Conservation (phyloP, 1,284 basidiomycete species). For the Cryptococcus sp. region DNA sequence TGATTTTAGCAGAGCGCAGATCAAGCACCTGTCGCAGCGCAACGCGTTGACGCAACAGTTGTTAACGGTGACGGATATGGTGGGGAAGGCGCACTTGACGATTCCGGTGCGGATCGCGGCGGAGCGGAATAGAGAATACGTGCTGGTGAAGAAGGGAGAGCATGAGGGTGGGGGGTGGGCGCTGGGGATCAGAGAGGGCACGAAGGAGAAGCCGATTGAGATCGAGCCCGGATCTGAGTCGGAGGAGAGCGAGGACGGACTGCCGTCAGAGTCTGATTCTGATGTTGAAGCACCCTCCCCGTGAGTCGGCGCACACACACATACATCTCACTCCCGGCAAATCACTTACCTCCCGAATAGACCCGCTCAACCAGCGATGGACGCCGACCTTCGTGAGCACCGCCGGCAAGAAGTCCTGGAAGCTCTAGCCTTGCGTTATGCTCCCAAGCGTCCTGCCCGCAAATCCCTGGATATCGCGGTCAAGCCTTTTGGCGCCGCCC, state of each 20-base stretch:
- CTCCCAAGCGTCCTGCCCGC: slow-evolving; percentile 51
- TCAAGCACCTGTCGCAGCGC: slow-evolving; percentile 80
- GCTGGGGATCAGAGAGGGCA: slow-evolving; percentile 78
- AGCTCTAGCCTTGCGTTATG: slow-evolving; percentile 60
- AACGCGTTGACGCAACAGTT: slow-evolving; percentile 93
- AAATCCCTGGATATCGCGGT: slow-evolving; percentile 33
- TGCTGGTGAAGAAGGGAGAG: slow-evolving; percentile 81
- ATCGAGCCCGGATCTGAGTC: slow-evolving; percentile 52
- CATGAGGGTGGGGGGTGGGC: slow-evolving; percentile 86
- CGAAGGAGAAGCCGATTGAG: slow-evolving; percentile 76
- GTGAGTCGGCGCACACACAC: slow-evolving; percentile 51
- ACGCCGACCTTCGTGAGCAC: slow-evolving; percentile 67
- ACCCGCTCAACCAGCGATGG: slow-evolving; percentile 37
- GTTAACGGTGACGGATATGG: slow-evolving; percentile 87
- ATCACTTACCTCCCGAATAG: background rate
- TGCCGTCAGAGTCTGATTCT: slow-evolving; percentile 43
- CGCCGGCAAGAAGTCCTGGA: slow-evolving; percentile 64
- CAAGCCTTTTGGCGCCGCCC: slow-evolving; percentile 34
- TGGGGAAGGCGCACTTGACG: slow-evolving; percentile 77
- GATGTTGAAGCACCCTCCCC: slow-evolving; percentile 64
- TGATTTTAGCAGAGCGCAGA: slow-evolving; percentile 95
- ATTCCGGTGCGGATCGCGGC: slow-evolving; percentile 92
- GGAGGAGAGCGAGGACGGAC: slow-evolving; percentile 27
- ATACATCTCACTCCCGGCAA: too few species aligned
- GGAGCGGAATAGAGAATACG: slow-evolving; percentile 88